phyloP scores from a whole-genome alignment of 2,329 filamentous ascomycete genomes.

The Ophiostoma piceae region DNA sequence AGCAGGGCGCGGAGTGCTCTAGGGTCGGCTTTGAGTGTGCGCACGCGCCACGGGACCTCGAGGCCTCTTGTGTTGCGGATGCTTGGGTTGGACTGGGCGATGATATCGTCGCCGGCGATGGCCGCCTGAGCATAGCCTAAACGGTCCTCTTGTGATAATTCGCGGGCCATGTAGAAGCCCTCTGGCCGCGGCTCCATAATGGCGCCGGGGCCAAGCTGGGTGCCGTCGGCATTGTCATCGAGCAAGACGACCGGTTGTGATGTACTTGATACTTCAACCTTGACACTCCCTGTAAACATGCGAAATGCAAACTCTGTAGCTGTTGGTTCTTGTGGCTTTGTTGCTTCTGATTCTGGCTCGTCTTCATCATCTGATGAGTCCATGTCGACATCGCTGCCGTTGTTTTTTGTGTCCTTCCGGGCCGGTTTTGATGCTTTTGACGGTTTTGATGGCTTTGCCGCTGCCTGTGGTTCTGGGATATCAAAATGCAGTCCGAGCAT shows the following conservation, averaged over 20 bases:
- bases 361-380: constrained; percentile 11
- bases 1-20: constrained; percentile 25
- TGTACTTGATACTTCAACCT: not conserved
- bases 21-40: constrained; percentile 35
- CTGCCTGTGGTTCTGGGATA: not conserved
- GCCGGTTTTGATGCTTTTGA: not conserved
- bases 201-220: constrained; percentile 33
- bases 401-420: not conserved
- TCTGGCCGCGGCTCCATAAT: constrained; percentile 41
- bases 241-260: constrained; percentile 45
- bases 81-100: constrained; percentile 36
- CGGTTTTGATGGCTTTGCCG: not conserved
- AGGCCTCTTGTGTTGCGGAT: constrained; percentile 49
- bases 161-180: constrained; percentile 46
- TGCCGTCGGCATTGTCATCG: constrained; percentile 39
- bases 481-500: constrained; percentile 17
- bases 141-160: constrained; percentile 36
- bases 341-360: not conserved
- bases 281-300: constrained; percentile 24
- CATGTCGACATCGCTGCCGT: not conserved
- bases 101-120: constrained; percentile 49
- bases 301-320: constrained; percentile 25
- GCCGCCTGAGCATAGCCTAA: constrained; percentile 43
- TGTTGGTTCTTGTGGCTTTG: not conserved
- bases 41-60: constrained; percentile 56